Conservation (phyloP, 2,329 filamentous ascomycete genomes). For the Xylaria sp. region DNA sequence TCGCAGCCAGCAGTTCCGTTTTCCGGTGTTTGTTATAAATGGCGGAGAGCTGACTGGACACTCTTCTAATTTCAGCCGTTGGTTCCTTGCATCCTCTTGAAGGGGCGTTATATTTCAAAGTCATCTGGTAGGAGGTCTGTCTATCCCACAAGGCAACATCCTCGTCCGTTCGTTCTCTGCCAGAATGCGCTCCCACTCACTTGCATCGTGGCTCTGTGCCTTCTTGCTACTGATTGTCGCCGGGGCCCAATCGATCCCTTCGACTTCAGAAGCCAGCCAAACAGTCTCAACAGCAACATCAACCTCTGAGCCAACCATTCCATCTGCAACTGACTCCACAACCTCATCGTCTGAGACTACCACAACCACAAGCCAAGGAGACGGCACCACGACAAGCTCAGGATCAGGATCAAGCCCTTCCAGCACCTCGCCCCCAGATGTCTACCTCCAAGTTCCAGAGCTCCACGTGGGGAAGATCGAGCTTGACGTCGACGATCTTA, state of each 20-base stretch:
- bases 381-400: slow-evolving; percentile 40
- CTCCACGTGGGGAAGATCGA: slow-evolving; percentile 69
- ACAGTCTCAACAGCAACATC: no score
- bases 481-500: slow-evolving; percentile 68
- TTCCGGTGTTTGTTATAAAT: no score
- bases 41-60: no score
- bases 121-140: no score
- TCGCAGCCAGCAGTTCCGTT: no score
- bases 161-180: slow-evolving; percentile 37
- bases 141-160: no score
- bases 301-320: no score
- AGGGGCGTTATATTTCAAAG: no score
- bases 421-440: slow-evolving; percentile 61
- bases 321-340: slow-evolving; percentile 18
- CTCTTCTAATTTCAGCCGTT: no score
- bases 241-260: slow-evolving; percentile 16
- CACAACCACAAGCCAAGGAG: neutral
- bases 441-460: slow-evolving; percentile 67
- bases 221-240: slow-evolving; percentile 47
- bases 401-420: slow-evolving; percentile 42
- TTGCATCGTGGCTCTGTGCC: slow-evolving; percentile 48
- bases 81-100: no score
- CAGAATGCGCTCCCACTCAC: slow-evolving; percentile 42
- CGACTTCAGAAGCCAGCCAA: no score
- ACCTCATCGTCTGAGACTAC: slow-evolving; percentile 26